Percentiles rank a stretch among this genome's conserved stretches.
Evolutionary conservation across 768 basidiomycete genomes (phyloP).

Genomic region (Pleurotus salmoneostramineus): DNA sequence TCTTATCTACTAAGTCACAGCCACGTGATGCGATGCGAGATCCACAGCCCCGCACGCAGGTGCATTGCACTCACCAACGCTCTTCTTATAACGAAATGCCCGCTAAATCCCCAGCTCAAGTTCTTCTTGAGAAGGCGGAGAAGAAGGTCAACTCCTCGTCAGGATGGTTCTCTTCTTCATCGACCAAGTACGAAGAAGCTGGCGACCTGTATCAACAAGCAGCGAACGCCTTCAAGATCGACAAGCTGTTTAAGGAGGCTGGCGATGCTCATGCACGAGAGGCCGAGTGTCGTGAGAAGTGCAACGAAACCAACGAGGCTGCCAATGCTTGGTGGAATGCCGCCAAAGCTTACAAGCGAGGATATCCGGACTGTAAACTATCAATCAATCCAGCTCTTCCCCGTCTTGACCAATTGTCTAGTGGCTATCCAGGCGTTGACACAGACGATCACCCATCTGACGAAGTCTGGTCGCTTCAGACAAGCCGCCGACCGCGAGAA

Average conservation of each 20-base stretch:
- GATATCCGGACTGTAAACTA: constrained; percentile 73
- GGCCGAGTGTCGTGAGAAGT: constrained; percentile 89
- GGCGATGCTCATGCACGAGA: constrained; percentile 92
- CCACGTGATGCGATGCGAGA: background rate
- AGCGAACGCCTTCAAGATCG: constrained; percentile 89
- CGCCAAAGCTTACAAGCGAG: constrained; percentile 92
- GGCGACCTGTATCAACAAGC: constrained; percentile 95
- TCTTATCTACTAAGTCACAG: background rate
- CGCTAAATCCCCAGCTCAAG: constrained; percentile 74
- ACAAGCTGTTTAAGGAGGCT: constrained; percentile 87
- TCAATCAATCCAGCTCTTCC: background rate
- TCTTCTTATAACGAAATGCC: constrained; percentile 41
- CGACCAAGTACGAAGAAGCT: constrained; percentile 90
- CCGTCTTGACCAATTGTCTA: constrained; percentile 26
- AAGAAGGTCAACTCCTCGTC: constrained; percentile 84
- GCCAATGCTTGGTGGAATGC: constrained; percentile 99
- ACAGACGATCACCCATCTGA: constrained; percentile 81
- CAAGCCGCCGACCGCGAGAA: constrained; percentile 99
- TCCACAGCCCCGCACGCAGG: no score
- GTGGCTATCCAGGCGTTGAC: constrained; percentile 88
- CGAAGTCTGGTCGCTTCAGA: constrained; percentile 83
- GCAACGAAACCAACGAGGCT: constrained; percentile 89
- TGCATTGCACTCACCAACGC: no score
- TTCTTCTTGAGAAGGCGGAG: constrained; percentile 81
- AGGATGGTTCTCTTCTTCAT: constrained; percentile 85